Conservation (phyloP, 2,329 filamentous ascomycete genomes). For the Exophiala bonariae region DNA sequence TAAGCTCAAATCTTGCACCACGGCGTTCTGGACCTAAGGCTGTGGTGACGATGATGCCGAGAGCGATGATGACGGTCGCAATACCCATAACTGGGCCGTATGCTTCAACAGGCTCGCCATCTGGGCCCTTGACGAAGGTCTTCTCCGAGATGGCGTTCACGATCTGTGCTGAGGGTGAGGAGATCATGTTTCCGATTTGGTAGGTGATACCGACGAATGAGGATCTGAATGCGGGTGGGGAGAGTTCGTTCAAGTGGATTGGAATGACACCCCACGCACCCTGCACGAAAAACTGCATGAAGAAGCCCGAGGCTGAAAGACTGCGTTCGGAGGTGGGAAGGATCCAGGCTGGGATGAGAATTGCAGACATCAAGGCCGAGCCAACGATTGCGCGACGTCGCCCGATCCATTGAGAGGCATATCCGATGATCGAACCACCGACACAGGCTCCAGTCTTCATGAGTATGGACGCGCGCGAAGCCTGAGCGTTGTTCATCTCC, state of each 20-base stretch:
- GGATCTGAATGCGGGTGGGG: conserved; percentile 69
- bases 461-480: conserved; percentile 73
- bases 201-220: conserved; percentile 74
- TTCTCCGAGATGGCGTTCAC: conserved; percentile 72
- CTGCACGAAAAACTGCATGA: conserved; percentile 66
- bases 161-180: conserved; percentile 70
- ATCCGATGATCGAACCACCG: conserved; percentile 72
- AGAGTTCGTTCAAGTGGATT: conserved; percentile 76
- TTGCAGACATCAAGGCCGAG: conserved; percentile 63
- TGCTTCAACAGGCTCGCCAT: conserved; percentile 62
- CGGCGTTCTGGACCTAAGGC: conserved; percentile 73
- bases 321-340: conserved; percentile 47
- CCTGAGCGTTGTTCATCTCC: conserved; percentile 62
- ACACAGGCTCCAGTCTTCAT: conserved; percentile 79
- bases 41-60: conserved; percentile 67
- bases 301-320: conserved; percentile 36
- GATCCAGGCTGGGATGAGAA: conserved; percentile 75
- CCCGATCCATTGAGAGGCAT: conserved; percentile 72
- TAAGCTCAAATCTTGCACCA: conserved; percentile 68
- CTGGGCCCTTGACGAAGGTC: conserved; percentile 53
- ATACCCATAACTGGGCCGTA: conserved; percentile 76
- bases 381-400: conserved; percentile 59
- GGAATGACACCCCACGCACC: conserved; percentile 70
- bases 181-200: conserved; percentile 75
- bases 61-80: conserved; percentile 72